Evolutionary conservation across 1,284 basidiomycete species (phyloP).

Genomic region (Cutaneotrichosporon sp.): DNA sequence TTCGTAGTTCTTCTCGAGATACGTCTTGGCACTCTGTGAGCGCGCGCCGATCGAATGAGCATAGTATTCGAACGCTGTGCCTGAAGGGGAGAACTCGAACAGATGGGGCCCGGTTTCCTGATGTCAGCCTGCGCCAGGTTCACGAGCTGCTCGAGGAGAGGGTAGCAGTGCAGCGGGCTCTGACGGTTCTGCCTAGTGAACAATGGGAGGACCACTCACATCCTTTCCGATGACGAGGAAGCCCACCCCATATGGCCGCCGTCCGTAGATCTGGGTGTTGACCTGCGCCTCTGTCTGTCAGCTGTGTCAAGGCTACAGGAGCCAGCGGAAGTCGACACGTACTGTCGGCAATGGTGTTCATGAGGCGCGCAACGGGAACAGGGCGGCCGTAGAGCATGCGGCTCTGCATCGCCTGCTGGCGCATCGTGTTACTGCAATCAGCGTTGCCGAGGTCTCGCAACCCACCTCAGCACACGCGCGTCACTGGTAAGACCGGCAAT

Average conservation of each 20-base stretch:
- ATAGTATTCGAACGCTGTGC: slow-evolving; percentile 96
- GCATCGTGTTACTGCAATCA: slow-evolving; percentile 85
- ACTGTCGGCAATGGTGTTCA: slow-evolving; percentile 93
- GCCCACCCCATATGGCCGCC: slow-evolving; percentile 95
- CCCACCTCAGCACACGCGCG: slow-evolving; percentile 88
- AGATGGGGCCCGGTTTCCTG: slow-evolving; percentile 87
- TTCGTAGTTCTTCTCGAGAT: slow-evolving; percentile 90
- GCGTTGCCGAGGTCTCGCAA: slow-evolving; percentile 6
- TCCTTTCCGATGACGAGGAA: slow-evolving; percentile 97
- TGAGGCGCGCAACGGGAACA: slow-evolving; percentile 87
- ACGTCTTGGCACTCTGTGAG: slow-evolving; percentile 96
- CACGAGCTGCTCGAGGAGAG: neutral
- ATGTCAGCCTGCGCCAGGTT: neutral
- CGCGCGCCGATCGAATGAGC: slow-evolving; percentile 98
- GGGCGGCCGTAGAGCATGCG: slow-evolving; percentile 93
- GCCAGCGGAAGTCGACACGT: slow-evolving; percentile 19
- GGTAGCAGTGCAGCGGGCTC: too few relatives aligned
- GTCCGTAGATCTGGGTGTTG: slow-evolving; percentile 98
- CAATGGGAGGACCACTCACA: too few relatives aligned
- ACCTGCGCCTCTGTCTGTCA: slow-evolving; percentile 79
- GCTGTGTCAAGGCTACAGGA: neutral
- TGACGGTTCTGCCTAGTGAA: too few relatives aligned
- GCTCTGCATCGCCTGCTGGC: slow-evolving; percentile 93
- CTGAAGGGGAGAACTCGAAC: slow-evolving; percentile 96
- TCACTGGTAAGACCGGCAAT: slow-evolving; percentile 98